Conservation (phyloP, 495 filamentous ascomycete genomes). For the Acidomyces sp. region DNA sequence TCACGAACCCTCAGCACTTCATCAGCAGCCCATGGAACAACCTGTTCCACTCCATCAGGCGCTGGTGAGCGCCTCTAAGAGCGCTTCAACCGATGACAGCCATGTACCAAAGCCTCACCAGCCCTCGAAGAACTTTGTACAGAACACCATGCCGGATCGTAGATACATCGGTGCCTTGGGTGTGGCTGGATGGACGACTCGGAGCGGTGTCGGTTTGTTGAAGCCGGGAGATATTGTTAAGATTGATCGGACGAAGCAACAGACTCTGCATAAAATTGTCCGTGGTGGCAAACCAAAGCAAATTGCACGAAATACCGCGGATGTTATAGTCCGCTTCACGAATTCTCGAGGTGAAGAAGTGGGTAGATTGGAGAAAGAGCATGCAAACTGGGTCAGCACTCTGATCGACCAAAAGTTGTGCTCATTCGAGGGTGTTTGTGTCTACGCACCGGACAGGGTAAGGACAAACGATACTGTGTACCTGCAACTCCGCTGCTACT, state of each 20-base stretch:
- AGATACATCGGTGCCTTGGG: slow-evolving; percentile 90
- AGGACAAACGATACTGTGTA: slow-evolving; percentile 88
- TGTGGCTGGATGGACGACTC: slow-evolving; percentile 83
- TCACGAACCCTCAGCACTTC: slow-evolving; percentile 3
- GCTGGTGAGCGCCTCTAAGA: not conserved
- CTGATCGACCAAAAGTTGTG: slow-evolving; percentile 87
- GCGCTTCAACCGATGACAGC: no score
- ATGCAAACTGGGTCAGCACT: slow-evolving; percentile 85
- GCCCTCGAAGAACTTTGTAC: slow-evolving; percentile 1
- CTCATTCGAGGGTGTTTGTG: slow-evolving; percentile 72
- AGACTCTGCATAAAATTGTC: slow-evolving; percentile 37
- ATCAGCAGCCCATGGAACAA: slow-evolving; percentile 11
- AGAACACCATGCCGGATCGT: slow-evolving; percentile 38
- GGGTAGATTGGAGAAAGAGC: slow-evolving; percentile 78
- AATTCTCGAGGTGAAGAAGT: slow-evolving; percentile 68
- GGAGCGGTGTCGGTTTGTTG: slow-evolving; percentile 59
- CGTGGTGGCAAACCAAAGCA: slow-evolving; percentile 37
- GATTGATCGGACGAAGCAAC: slow-evolving; percentile 76
- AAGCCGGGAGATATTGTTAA: slow-evolving; percentile 64
- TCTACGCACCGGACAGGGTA: slow-evolving; percentile 75
- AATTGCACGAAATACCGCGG: slow-evolving; percentile 38
- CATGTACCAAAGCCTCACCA: no score
- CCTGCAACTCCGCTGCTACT: slow-evolving; percentile 67
- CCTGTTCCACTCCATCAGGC: not conserved
- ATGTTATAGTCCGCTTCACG: slow-evolving; percentile 90